phyloP scores from a whole-genome alignment of 225 moss, liverwort and hornwort species.

The Thuidium tamariscinum region DNA sequence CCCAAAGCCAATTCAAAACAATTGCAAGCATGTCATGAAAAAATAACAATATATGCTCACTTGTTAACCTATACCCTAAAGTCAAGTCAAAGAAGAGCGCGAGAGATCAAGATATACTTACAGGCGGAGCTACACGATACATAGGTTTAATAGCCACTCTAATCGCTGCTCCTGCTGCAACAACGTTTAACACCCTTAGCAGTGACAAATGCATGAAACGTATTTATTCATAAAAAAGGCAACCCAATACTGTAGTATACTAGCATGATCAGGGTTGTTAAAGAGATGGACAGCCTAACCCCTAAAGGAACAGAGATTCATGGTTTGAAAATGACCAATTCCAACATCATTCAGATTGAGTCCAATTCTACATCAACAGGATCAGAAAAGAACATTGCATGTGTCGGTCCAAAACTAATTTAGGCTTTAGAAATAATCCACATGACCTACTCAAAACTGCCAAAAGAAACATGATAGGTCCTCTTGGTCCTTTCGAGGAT shows the following conservation, averaged over 20 bases:
- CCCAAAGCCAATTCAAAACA: background rate
- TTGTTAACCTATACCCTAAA: background rate
- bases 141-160: slow-evolving; percentile 72
- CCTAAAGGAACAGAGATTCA: background rate
- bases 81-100: background rate
- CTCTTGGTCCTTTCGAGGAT: background rate
- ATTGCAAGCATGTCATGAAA: background rate
- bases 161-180: slow-evolving; percentile 75
- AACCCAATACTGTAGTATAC: background rate
- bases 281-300: background rate
- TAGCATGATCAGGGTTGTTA: background rate
- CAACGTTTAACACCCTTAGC: background rate
- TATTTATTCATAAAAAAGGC: background rate
- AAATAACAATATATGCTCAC: background rate
- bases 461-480: background rate
- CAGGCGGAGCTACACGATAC: slow-evolving; percentile 76
- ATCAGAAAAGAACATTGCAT: background rate
- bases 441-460: background rate
- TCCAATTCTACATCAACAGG: background rate
- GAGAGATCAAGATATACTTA: slow-evolving; percentile 7
- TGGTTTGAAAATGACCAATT: background rate
- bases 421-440: background rate
- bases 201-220: background rate
- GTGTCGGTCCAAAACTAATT: background rate
- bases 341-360: background rate